Evolutionary conservation across 2,329 filamentous ascomycete genomes (phyloP).

Genomic region (Plectosphaerella plurivora): DNA sequence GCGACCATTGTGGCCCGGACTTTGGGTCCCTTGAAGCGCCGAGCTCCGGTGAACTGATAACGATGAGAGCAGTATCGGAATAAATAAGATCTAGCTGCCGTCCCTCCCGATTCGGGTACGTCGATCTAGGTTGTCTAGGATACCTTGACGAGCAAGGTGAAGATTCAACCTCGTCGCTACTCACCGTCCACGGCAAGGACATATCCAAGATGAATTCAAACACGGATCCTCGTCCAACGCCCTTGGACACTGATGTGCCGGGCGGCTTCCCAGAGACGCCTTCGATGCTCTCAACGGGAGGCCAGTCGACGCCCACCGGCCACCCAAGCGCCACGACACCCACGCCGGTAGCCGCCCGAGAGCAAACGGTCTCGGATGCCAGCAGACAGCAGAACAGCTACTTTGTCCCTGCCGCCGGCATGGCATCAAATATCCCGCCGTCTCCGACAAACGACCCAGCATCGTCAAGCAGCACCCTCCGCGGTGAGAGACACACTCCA

Average conservation of each 20-base stretch:
- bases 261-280: slow-evolving; percentile 26
- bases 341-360: background rate
- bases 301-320: slow-evolving; percentile 7
- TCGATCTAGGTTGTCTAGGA: background rate
- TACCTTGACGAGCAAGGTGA: background rate
- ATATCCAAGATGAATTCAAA: background rate
- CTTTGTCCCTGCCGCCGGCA: slow-evolving; percentile 1
- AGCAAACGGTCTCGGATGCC: background rate
- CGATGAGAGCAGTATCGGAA: background rate
- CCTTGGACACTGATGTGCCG: slow-evolving; percentile 23
- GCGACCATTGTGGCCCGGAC: no score
- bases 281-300: slow-evolving; percentile 11
- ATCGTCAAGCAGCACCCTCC: background rate
- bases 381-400: slow-evolving; percentile 6
- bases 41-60: no score
- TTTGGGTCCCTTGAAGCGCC: no score
- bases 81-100: background rate
- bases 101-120: background rate
- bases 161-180: background rate
- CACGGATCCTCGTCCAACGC: slow-evolving; percentile 22
- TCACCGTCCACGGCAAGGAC: background rate
- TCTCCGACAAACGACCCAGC: background rate
- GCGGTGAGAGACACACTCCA: background rate
- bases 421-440: background rate
- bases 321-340: background rate